These are phyloP conservation scores for Fusarium irregulare DNA, from an alignment of 2,329 filamentous ascomycete species.

Conservation along the genomic window DNA sequence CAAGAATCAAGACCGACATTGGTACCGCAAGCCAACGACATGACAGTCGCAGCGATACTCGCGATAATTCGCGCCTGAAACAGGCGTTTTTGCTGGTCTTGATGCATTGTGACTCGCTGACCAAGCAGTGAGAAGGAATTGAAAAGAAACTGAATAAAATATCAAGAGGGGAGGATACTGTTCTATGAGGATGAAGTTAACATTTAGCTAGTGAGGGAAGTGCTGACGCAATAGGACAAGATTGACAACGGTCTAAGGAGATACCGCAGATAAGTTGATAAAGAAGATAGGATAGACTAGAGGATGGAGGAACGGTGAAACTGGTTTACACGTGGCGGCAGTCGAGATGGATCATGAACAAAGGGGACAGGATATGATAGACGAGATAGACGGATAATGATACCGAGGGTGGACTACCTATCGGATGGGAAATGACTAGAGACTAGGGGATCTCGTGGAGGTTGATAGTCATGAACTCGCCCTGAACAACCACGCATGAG, in stretches of 20 bases:
- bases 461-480: slow-evolving; percentile 8
- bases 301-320: background rate
- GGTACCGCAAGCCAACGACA: slow-evolving; percentile 90
- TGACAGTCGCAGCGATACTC: slow-evolving; percentile 84
- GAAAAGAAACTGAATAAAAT: slow-evolving; percentile 1
- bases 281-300: slow-evolving; percentile 19
- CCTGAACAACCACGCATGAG: background rate
- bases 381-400: slow-evolving; percentile 6
- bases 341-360: background rate
- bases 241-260: slow-evolving; percentile 6
- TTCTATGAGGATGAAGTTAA: slow-evolving; percentile 29
- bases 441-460: slow-evolving; percentile 8
- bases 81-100: slow-evolving; percentile 52
- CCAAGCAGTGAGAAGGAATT: background rate
- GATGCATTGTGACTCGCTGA: slow-evolving; percentile 40
- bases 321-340: slow-evolving; percentile 22
- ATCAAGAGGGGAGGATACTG: background rate
- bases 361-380: slow-evolving; percentile 2
- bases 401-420: slow-evolving; percentile 5
- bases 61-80: slow-evolving; percentile 79
- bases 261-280: background rate
- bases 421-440: slow-evolving; percentile 1
- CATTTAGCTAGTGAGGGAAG: slow-evolving; percentile 28
- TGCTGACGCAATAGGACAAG: slow-evolving; percentile 26
- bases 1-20: slow-evolving; percentile 70